Conservation (phyloP, 768 basidiomycete genomes). For the Mycena indigotica region DNA sequence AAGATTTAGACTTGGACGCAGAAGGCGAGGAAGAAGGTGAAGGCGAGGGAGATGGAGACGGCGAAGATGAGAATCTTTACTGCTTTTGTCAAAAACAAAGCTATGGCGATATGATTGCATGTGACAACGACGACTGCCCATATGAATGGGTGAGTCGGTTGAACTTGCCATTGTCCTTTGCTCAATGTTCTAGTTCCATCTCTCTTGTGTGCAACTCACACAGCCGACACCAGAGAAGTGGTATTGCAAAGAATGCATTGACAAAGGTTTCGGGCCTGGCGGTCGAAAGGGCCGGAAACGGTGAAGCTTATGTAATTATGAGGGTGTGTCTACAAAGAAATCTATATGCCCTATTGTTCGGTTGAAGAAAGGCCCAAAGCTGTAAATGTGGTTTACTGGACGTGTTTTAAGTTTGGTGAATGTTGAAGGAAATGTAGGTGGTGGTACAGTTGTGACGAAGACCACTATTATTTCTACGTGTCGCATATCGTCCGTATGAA, state of each 20-base stretch:
- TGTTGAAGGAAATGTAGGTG: neutral
- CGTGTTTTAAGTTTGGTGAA: too few relatives aligned
- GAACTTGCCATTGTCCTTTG: neutral
- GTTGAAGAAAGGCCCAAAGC: too few relatives aligned
- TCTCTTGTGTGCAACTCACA: slow-evolving; percentile 60
- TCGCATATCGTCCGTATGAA: neutral
- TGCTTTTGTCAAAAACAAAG: slow-evolving; percentile 56
- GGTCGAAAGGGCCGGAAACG: slow-evolving; percentile 45
- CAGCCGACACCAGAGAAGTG: slow-evolving; percentile 52
- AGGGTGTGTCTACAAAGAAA: neutral
- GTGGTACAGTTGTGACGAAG: neutral
- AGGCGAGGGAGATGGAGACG: slow-evolving; percentile 37
- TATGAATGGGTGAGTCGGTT: slow-evolving; percentile 64
- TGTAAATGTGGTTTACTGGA: too few relatives aligned
- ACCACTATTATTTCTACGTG: neutral
- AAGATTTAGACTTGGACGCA: slow-evolving; percentile 35
- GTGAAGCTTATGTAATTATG: slow-evolving; percentile 12
- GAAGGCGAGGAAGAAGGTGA: slow-evolving; percentile 45
- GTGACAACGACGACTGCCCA: slow-evolving; percentile 68
- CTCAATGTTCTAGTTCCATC: slow-evolving; percentile 51
- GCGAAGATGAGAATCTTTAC: slow-evolving; percentile 51
- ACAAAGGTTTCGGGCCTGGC: slow-evolving; percentile 34
- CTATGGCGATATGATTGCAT: slow-evolving; percentile 70
- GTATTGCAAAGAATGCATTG: slow-evolving; percentile 55
- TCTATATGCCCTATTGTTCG: too few relatives aligned